phyloP scores from a whole-genome alignment of 176 grass and related monocot genomes.

The Olyra latifolia region DNA sequence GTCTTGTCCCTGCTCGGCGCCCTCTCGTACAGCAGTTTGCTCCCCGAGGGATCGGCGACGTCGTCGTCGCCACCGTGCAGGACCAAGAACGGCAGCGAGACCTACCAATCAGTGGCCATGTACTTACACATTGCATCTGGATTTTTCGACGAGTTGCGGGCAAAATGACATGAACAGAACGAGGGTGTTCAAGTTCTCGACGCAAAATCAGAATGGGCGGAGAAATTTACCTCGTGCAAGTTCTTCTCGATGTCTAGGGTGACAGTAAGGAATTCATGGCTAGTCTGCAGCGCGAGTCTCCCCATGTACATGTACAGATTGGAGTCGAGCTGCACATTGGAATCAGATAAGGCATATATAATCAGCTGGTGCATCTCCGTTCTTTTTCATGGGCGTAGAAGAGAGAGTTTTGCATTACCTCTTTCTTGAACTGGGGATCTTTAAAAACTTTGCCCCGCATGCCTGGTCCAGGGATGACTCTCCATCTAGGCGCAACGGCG shows the following conservation, averaged over 20 bases:
- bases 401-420: conserved; percentile 38
- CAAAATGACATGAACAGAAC: background rate
- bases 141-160: too few relatives aligned
- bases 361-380: too few relatives aligned
- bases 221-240: conserved; percentile 42
- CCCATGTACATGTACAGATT: conserved; percentile 66
- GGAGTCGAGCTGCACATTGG: conserved; percentile 36
- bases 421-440: conserved; percentile 46
- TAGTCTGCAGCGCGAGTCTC: conserved; percentile 62
- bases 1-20: conserved; percentile 61
- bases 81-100: conserved; percentile 63
- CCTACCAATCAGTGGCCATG: conserved; percentile 23
- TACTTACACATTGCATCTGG: background rate
- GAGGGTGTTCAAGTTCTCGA: background rate
- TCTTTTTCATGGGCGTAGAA: background rate
- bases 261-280: conserved; percentile 50
- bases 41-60: background rate
- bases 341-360: background rate
- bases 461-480: conserved; percentile 55
- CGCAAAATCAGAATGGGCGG: background rate
- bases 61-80: conserved; percentile 48
- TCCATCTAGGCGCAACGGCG: conserved; percentile 59
- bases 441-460: conserved; percentile 60
- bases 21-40: conserved; percentile 57
- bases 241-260: conserved; percentile 71